Base-by-base conservation (phyloP, 495 filamentous ascomycete species). In the Lasiosphaeria miniovina region DNA sequence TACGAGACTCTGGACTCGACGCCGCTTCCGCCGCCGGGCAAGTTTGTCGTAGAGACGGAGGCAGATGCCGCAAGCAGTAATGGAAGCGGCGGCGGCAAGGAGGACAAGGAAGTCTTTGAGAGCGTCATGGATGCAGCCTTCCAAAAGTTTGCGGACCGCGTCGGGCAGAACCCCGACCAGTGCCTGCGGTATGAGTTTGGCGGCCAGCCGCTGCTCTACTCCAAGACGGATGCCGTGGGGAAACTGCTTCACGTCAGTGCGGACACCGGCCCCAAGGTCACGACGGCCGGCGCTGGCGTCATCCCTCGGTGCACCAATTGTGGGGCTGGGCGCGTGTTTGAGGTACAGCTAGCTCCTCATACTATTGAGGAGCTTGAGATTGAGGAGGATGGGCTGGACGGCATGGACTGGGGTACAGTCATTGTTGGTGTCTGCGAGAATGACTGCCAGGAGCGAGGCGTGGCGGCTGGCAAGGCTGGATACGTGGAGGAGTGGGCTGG, bases 371-470 rank as follows among this genome's bases (percentile, higher is more conserved):
- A 94, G 79, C 77, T 98, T 52, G 94, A 98, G 76, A 85, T 78
- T 6, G 90, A 90, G 4, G 86, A 91, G 58, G 76, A 83, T 61
- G 83, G 84, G 11, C 68, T 96, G 55, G 91, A 93, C 43, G 94
- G 95, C 0, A 97, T 99, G 94, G 94, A 99, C 65, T 99, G 94
- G 94, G 95, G 95, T 0, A 96, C 90, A 12, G 80, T 99, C n/a
- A 84, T 98, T 49, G 71, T 97, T n/a, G 90, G 85, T 0, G 91
- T 95, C 24, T 99, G 94, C 63, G 71, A 68, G 67, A 70, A 41
- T 65, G 65, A 67, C 61, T 75, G 63, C 64, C 68, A 60, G 67
- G 63, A 61, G 64, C 61, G 59, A 55, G 72, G 61, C 45, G 63
- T 58, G 33, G 61, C 7, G 40, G 67, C 7, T 14, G 69, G 59